Evolutionary conservation across 139 green algal species (phyloP).

Genomic region (Chlamydomonas sphaeroides): DNA sequence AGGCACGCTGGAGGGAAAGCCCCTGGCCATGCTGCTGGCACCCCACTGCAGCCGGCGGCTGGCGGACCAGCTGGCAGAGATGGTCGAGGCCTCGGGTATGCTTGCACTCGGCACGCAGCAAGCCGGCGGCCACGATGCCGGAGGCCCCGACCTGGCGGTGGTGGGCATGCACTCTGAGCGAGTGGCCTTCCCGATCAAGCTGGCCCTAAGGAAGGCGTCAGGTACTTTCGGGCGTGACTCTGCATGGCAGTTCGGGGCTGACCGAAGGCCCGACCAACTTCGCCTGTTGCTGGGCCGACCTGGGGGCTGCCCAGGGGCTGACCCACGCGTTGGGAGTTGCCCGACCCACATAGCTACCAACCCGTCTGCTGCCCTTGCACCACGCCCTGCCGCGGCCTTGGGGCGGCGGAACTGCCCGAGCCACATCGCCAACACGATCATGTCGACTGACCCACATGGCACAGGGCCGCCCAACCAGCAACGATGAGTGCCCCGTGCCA

Average conservation of each 20-base stretch:
- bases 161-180: conserved; percentile 22
- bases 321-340: no score
- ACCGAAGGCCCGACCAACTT: no score
- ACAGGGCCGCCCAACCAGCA: no score
- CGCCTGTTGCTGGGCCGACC: no score
- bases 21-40: conserved; percentile 8
- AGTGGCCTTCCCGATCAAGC: conserved; percentile 9
- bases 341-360: no score
- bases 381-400: neutral
- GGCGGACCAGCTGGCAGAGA: neutral
- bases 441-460: no score
- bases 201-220: neutral
- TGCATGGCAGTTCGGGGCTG: no score
- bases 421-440: no score
- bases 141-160: neutral
- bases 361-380: no score
- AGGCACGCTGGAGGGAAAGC: conserved; percentile 20
- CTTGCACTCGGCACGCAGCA: neutral
- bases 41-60: conserved; percentile 5
- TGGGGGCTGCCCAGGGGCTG: no score
- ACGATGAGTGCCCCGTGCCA: no score
- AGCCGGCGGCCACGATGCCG: neutral
- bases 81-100: neutral
- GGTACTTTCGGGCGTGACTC: neutral
- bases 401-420: no score